Evolutionary conservation across 495 filamentous ascomycete genomes (phyloP), one percentile per base, ranked within the genome.

Genomic region (Corynascus novoguineensis): DNA sequence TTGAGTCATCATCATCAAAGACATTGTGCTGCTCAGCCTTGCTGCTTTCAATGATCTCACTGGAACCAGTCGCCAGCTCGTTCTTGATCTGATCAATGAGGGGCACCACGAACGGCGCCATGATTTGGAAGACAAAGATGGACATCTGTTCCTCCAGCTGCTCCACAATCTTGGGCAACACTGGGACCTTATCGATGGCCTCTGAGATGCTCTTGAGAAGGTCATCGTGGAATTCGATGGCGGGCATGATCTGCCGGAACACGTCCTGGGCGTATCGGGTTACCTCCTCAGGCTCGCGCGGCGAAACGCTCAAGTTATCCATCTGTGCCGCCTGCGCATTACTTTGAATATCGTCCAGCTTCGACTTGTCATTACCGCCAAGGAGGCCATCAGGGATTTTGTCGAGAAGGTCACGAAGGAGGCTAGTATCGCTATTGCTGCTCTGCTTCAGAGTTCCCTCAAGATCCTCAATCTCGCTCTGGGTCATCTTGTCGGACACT

Each of bases 151-250:
- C 85, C 69, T 89, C 84, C 11, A 95, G 70, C 60, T 92, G 80
- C 68, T 93, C 90, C 35, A 92, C 78, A 35, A 95, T 72, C 28
- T 89, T 82, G 19, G 86, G 86, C 15, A 95, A 74, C 21, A 92
- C 78, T 1, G 90, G 90, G 31, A 96, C 90, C 35, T 84, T 81
- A 65, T 90, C 84, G 50, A 95, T 85, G 7, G 87, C 80, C 61
- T 86, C 71, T 27, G 82, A 84, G 67, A 96, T 90, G 27, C 70
- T 73, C 72, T 88, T 81, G 80, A 96, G 85, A 28, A 95, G 75
- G 32, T 91, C 81, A 65, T 96, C 90, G 64, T 96, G 90, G 78
- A 87, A 95, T 70, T 93, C 81, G 42, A 96, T 81, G 49, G 88
- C 83, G 4, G 91, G 90, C 70, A 89, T 90, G 51, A 96, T 85